A percentile compares a stretch with the other conserved stretches of the same genome.
Conservation (phyloP, 805 yeast species). For the Wickerhamomyces rabaulensis region DNA sequence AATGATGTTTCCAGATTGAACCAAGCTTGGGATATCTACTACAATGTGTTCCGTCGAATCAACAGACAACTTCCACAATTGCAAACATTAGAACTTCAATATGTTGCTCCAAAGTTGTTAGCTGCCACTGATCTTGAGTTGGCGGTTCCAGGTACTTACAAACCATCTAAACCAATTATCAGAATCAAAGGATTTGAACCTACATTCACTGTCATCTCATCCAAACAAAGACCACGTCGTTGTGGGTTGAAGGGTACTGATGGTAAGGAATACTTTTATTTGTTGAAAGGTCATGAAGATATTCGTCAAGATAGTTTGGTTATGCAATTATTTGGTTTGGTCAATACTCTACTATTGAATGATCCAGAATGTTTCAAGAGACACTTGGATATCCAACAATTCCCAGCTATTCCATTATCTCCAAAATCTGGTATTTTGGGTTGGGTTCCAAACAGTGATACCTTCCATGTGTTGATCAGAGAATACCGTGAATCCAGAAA, state of each 20-base stretch:
- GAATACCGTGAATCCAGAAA: conserved; percentile 92
- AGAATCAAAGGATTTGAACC: conserved; percentile 76
- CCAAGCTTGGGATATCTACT: conserved; percentile 97
- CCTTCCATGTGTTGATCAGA: conserved; percentile 87
- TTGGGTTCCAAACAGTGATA: conserved; percentile 97
- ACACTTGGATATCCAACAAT: conserved; percentile 87
- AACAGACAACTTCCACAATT: conserved; percentile 85
- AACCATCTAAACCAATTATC: conserved; percentile 74
- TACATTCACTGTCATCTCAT: conserved; percentile 77
- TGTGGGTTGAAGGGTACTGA: conserved; percentile 78
- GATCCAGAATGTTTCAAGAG: conserved; percentile 96
- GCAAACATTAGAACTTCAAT: conserved; percentile 81
- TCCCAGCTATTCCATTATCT: conserved; percentile 90
- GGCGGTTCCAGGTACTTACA: conserved; percentile 93
- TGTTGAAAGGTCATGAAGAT: conserved; percentile 94
- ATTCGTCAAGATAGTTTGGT: conserved; percentile 95
- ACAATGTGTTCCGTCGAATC: conserved; percentile 87
- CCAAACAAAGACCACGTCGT: conserved; percentile 94
- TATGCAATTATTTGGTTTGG: conserved; percentile 95
- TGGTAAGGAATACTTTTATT: conserved; percentile 82
- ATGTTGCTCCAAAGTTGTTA: conserved; percentile 85
- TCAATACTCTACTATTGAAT: conserved; percentile 79
- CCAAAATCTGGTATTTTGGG: conserved; percentile 96
- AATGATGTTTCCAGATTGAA: conserved; percentile 84
- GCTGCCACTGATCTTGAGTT: conserved; percentile 74